phyloP scores from a whole-genome alignment of 176 grass and related monocot species.

The Otatea glauca region DNA sequence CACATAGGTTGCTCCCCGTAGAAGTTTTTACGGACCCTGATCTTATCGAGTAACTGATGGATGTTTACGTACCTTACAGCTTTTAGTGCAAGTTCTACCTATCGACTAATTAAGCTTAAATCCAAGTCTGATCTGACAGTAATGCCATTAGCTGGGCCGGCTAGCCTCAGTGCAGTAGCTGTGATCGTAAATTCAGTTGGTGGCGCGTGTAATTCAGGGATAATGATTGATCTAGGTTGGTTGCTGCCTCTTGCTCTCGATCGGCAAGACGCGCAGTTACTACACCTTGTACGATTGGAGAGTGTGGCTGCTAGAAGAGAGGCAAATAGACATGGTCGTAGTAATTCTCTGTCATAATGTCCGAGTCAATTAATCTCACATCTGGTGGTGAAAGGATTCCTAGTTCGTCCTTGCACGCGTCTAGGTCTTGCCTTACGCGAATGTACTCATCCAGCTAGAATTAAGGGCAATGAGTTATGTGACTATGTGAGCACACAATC shows the following conservation, averaged over 20 bases:
- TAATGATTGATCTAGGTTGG: neutral
- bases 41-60: neutral
- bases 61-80: neutral
- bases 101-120: neutral
- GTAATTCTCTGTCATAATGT: neutral
- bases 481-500: neutral
- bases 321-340: neutral
- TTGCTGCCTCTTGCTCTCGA: neutral
- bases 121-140: neutral
- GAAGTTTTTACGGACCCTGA: neutral
- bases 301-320: neutral
- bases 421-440: neutral
- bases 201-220: neutral
- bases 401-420: conserved; percentile 1
- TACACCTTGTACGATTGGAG: neutral
- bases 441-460: neutral
- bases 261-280: neutral
- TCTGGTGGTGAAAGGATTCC: neutral
- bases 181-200: neutral
- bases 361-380: neutral
- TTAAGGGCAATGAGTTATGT: neutral
- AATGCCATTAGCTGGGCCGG: neutral
- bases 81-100: neutral
- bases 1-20: no score
- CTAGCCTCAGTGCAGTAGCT: neutral